Percentiles rank a stretch among this genome's conserved stretches.
These are phyloP conservation scores for Aegilops speltoides DNA, from an alignment of 176 grass and related monocot genomes.

Conservation along the genomic window DNA sequence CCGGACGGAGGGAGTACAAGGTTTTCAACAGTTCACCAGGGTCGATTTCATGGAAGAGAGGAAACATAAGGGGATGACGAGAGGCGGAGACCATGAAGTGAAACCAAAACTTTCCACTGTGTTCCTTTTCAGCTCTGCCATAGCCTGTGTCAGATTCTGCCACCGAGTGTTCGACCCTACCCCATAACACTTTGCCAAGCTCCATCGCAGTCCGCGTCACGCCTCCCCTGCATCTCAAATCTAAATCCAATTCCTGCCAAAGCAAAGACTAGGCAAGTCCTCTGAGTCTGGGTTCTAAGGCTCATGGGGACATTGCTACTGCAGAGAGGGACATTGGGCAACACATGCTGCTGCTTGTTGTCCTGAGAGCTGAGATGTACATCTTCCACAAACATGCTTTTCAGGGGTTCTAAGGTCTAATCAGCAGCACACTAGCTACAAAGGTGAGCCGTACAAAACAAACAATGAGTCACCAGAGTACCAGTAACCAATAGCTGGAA, in stretches of 20 bases:
- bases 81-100: slow-evolving; percentile 34
- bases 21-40: slow-evolving; percentile 50
- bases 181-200: background rate
- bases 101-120: slow-evolving; percentile 45
- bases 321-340: background rate
- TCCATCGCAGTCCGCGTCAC: background rate
- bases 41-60: slow-evolving; percentile 59
- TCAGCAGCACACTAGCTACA: background rate
- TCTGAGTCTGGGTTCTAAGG: background rate
- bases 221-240: background rate
- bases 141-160: background rate
- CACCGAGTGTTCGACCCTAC: background rate
- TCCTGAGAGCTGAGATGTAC: background rate
- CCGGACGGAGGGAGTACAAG: slow-evolving; percentile 5
- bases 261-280: background rate
- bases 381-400: background rate
- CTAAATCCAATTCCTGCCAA: background rate
- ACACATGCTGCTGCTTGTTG: background rate
- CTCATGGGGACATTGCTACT: background rate
- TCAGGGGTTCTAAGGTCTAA: background rate
- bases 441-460: slow-evolving; percentile 5
- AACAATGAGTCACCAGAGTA: background rate
- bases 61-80: slow-evolving; percentile 34
- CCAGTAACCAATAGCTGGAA: background rate
- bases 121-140: slow-evolving; percentile 13